Evolutionary conservation across 1,284 basidiomycete species (phyloP), one percentile per base, ranked within the genome.

Genomic region (Heterobasidion annosum): DNA sequence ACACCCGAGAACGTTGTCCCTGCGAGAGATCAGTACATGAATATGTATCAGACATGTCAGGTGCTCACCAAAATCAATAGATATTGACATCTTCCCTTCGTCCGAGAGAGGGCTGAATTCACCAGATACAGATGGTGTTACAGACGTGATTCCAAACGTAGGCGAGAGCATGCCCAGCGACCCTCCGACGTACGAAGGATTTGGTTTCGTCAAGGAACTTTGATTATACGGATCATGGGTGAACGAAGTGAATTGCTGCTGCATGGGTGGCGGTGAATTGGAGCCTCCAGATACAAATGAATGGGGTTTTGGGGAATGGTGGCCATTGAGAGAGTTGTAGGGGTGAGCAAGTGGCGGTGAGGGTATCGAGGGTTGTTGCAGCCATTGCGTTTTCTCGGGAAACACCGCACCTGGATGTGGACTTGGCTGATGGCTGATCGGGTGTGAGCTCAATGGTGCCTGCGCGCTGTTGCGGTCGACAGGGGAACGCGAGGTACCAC

Each of bases 1-100:
- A 91, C 84, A 57, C 88, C 88, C 44, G 88, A 89, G 68, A 89
- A 90, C 1, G 88, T 90, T 3, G 88, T 91, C 67, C 85, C 85
- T 87, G 53, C 34, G 34, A 51, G 51, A 56, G 56, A 58, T 54
- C 55, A 51, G 52, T 52, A 16, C 43, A 32, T 50, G 43, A 53
- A 50, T 48, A 40, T 50, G 49, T 35, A 16, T 53, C 58, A 40
- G 53, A 50, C 18, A 35, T 10, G 19, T 43, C 15, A 45, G 16
- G 8, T 69, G 25, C 76, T 59, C 58, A 85, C 87, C 87, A 64
- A 91, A 91, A 68, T 91, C 88, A 59, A 91, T 87, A 3, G 85
- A 81, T 25, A 91, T 75, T 13, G 84, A 87, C 70, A 54, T 45
- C 49, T 54, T 81, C 13, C 79, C 77, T 61, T 82, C 81, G 57